Evolutionary conservation across 1,284 basidiomycete species (phyloP).

Genomic region (Heliocybe sulcata): DNA sequence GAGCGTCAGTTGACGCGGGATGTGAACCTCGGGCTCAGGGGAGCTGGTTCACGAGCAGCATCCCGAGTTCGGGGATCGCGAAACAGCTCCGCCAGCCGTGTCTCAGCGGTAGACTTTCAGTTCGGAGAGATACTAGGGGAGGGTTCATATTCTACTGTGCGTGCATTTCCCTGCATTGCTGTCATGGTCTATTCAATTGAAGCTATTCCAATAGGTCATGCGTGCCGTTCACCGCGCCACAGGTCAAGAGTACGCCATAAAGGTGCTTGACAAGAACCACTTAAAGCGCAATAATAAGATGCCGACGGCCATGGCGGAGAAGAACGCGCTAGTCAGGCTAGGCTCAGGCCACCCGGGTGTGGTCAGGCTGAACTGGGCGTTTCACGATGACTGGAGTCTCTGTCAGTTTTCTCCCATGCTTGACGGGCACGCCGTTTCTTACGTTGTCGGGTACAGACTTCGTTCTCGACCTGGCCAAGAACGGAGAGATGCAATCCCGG

Average conservation of each 20-base stretch:
- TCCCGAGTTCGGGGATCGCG: conserved; percentile 31
- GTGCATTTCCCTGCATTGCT: conserved; percentile 15
- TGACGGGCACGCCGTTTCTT: not conserved
- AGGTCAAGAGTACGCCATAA: conserved; percentile 66
- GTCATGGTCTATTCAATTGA: conserved; percentile 8
- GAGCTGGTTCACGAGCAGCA: conserved; percentile 15
- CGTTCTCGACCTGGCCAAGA: conserved; percentile 83
- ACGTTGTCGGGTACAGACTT: conserved; percentile 57
- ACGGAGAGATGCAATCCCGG: conserved; percentile 82
- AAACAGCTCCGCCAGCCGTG: conserved; percentile 37
- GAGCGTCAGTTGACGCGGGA: conserved; percentile 9
- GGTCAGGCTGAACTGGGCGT: conserved; percentile 75
- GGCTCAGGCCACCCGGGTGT: conserved; percentile 76
- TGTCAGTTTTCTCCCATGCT: conserved; percentile 46
- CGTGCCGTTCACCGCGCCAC: conserved; percentile 47
- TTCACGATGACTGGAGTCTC: conserved; percentile 79
- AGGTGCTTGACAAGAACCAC: conserved; percentile 72
- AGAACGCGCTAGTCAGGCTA: conserved; percentile 54
- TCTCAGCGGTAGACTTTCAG: conserved; percentile 56
- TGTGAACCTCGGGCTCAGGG: not conserved
- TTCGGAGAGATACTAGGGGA: conserved; percentile 70
- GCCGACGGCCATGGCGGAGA: conserved; percentile 57
- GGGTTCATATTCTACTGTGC: conserved; percentile 73
- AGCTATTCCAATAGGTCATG: conserved; percentile 42
- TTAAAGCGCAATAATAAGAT: conserved; percentile 62